phyloP scores from a whole-genome alignment of 345 rosid species.

The Populus alba region DNA sequence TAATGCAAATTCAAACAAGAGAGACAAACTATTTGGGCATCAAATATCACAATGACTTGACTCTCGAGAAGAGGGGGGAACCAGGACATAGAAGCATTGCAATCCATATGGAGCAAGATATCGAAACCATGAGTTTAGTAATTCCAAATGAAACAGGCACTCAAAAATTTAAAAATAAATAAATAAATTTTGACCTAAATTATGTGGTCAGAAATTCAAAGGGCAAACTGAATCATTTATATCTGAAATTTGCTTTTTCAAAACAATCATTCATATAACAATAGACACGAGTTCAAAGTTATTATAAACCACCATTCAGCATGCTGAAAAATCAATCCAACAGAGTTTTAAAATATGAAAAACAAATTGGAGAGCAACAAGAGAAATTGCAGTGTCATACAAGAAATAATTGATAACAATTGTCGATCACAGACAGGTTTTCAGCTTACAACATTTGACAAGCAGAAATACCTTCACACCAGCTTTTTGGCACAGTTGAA shows the following conservation, averaged over 20 bases:
- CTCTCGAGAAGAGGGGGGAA: not conserved
- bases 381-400: not conserved
- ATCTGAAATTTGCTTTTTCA: not conserved
- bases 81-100: not conserved
- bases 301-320: not conserved
- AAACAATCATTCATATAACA: not conserved
- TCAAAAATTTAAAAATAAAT: not conserved
- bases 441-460: not conserved
- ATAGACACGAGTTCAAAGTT: not conserved
- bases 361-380: not conserved
- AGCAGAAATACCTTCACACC: conserved; percentile 29
- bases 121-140: not conserved
- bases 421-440: not conserved
- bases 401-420: not conserved
- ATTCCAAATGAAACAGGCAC: not conserved
- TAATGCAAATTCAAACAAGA: not conserved
- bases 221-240: not conserved
- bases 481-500: conserved; percentile 30
- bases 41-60: not conserved
- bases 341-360: not conserved
- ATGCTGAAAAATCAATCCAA: not conserved
- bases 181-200: not conserved
- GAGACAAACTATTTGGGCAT: not conserved
- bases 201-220: not conserved
- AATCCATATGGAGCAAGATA: not conserved